phyloP scores from a whole-genome alignment of 352 stramenopile genomes.

The Pythium inflatum region DNA sequence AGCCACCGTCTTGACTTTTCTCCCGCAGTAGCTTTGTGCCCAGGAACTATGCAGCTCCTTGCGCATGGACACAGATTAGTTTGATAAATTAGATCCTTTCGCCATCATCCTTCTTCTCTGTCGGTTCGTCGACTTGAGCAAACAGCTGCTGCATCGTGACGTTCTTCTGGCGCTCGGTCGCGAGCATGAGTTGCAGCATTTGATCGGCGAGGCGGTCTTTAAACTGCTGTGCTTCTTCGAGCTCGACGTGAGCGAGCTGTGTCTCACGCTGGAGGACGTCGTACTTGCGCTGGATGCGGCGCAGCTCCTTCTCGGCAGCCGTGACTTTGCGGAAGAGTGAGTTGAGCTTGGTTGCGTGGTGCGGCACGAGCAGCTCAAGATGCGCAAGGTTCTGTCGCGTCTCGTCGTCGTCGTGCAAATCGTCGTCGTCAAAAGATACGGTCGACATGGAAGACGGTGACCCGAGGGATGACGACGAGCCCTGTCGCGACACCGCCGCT shows the following conservation, averaged over 20 bases:
- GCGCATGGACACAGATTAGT: slow-evolving; percentile 36
- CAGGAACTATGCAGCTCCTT: background rate
- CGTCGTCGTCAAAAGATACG: slow-evolving; percentile 32
- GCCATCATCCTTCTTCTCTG: background rate
- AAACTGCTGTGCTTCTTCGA: slow-evolving; percentile 75
- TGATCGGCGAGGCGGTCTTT: slow-evolving; percentile 79
- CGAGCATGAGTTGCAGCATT: slow-evolving; percentile 74
- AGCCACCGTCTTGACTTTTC: background rate
- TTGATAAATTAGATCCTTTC: slow-evolving; percentile 42
- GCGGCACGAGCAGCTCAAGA: slow-evolving; percentile 69
- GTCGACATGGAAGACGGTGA: slow-evolving; percentile 30
- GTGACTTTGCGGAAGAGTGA: slow-evolving; percentile 53
- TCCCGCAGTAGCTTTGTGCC: background rate
- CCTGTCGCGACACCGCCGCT: slow-evolving; percentile 22
- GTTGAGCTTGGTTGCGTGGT: slow-evolving; percentile 51
- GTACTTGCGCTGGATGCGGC: slow-evolving; percentile 42
- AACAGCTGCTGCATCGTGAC: slow-evolving; percentile 79
- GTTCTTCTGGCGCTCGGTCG: slow-evolving; percentile 72
- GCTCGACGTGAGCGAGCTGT: slow-evolving; percentile 65
- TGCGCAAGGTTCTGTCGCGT: slow-evolving; percentile 51
- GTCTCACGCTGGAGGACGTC: slow-evolving; percentile 43
- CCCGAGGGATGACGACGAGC: slow-evolving; percentile 16
- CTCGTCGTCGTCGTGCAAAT: slow-evolving; percentile 50
- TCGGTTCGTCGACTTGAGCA: slow-evolving; percentile 49
- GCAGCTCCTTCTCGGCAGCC: slow-evolving; percentile 48